Conservation (phyloP, 768 basidiomycete species). For the Boletus reticulatus region DNA sequence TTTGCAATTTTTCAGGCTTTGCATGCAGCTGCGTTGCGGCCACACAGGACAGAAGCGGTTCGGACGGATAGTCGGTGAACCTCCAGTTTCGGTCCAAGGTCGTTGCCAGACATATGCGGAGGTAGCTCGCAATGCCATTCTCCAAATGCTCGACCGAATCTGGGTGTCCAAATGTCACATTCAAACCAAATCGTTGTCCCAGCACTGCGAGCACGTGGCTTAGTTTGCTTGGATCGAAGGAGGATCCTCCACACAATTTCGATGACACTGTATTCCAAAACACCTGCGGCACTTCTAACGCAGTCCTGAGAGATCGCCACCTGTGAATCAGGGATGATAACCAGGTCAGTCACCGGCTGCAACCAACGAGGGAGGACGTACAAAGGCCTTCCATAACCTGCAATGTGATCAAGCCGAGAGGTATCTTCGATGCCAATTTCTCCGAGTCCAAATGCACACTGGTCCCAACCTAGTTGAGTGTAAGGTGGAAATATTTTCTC, state of each 20-base stretch:
- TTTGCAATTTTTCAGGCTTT: not conserved
- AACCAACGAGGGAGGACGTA: not conserved
- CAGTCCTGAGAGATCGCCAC: conserved; percentile 6
- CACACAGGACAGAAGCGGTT: conserved; percentile 15
- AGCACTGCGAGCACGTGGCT: not conserved
- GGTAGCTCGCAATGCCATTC: conserved; percentile 9
- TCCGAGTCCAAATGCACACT: not conserved
- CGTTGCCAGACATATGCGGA: conserved; percentile 7
- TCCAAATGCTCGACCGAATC: conserved; percentile 1
- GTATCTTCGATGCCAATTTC: not conserved
- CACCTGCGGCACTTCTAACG: not conserved
- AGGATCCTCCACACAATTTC: not conserved
- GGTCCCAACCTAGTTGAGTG: conserved; percentile 19
- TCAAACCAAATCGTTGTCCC: conserved; percentile 4
- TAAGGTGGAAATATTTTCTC: conserved; percentile 3
- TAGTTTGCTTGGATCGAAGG: not conserved
- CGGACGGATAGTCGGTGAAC: conserved; percentile 17
- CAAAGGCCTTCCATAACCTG: not conserved
- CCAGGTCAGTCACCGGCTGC: not conserved
- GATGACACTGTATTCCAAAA: not conserved
- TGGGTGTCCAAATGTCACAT: conserved; percentile 1
- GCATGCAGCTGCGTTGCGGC: not conserved
- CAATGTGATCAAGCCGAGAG: not conserved
- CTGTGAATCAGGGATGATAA: not conserved
- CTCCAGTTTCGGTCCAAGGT: conserved; percentile 8